Evolutionary conservation across 2,329 filamentous ascomycete species (phyloP), one percentile per base, ranked within the genome.

Genomic region (Fusarium sp.): DNA sequence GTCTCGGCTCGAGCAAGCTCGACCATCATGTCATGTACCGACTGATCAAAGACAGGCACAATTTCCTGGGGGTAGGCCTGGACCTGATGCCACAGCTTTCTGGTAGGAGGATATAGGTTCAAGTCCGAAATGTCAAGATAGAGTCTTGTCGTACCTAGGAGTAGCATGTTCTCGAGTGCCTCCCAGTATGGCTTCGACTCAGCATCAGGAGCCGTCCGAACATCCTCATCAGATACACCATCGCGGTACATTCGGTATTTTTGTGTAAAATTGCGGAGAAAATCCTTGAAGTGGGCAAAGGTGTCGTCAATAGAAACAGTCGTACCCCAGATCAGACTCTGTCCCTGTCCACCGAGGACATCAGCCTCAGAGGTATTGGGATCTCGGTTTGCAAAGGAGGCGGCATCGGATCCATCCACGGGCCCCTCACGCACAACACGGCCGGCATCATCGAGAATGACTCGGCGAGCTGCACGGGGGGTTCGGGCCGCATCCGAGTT

Each of bases 31-130:
- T 99, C 96, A 81, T 98, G 97, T 60, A 98, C 91, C 7, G 92
- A 92, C 82, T 97, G 94, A 88, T 99, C 97, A 93, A 99, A 98
- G 56, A 98, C 88, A 4, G 96, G 95, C 52, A 99, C 93, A 63
- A 99, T 95, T 88, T 99, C 97, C 80, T 97, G 95, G 0, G 97
- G 97, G 80, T 98, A 99, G 16, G 94, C 92, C 81, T 97, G 94
- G 67, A 97, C 87, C 83, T 99, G 97, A 82, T 98, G 94, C 94
- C 95, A 98, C 65, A 99, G 87, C 85, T 98, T 98, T 77, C 93
- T 88, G 0, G 97, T 98, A 1, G 95, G 92, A 4, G 97, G 97
- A 81, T 98, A 99, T 14, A 95, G 89, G 81, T 97, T 97, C 69
- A 99, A 87, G 78, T 99, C 97, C 66, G 91, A 91, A 63, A 95